Conservation (phyloP, 805 yeast species). For the Pichia eremophila region DNA sequence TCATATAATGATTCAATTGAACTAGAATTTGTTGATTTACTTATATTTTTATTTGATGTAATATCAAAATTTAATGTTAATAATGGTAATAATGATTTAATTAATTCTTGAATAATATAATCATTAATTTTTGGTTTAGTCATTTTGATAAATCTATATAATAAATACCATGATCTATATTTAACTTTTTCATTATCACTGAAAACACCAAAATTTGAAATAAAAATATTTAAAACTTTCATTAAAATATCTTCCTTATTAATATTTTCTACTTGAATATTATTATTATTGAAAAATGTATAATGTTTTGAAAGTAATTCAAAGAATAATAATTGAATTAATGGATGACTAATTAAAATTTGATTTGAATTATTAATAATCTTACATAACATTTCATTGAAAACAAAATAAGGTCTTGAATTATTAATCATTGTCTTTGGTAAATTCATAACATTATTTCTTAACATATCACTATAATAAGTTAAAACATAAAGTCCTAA, state of each 20-base stretch:
- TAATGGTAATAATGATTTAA: constrained; percentile 52
- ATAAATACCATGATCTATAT: constrained; percentile 82
- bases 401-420: constrained; percentile 54
- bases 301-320: constrained; percentile 80
- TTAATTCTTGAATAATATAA: constrained; percentile 42
- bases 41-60: constrained; percentile 15
- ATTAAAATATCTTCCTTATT: constrained; percentile 43
- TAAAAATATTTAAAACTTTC: constrained; percentile 66
- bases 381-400: constrained; percentile 52
- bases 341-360: constrained; percentile 59
- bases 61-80: constrained; percentile 54
- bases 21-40: constrained; percentile 13
- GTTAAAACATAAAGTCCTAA: constrained; percentile 77
- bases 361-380: constrained; percentile 27
- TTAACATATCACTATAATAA: constrained; percentile 68
- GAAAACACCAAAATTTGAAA: constrained; percentile 75
- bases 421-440: constrained; percentile 56
- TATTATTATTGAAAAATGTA: constrained; percentile 41
- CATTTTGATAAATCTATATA: constrained; percentile 70
- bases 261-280: constrained; percentile 30
- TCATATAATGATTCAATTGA: constrained; percentile 6
- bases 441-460: constrained; percentile 65
- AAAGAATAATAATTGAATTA: constrained; percentile 71
- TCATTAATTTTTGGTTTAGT: constrained; percentile 58
- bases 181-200: constrained; percentile 66